Base-by-base conservation (phyloP, 352 stramenopile species). In the Phytophthora tubulina region DNA sequence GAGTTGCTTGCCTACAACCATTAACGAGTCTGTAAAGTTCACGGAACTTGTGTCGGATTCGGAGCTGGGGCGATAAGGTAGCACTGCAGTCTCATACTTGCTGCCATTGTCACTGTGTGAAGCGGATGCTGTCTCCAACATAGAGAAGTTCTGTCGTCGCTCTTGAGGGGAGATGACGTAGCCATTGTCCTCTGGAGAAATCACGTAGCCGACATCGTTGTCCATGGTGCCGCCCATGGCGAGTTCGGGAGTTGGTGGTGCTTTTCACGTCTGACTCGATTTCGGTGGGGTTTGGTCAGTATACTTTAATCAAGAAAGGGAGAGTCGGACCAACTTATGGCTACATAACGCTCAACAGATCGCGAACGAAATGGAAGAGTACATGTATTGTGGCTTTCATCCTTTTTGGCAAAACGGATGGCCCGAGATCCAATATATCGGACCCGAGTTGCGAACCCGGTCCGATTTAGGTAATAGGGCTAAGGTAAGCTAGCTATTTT, bases 111-210 rank as follows among this genome's bases (percentile, higher is more conserved):
- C 68, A 52, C 50, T 73, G 21, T 63, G 45, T 3, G 70, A 65
- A 1, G 70, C 63, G 36, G 73, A 80, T 27, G 73, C 69, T 30
- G 73, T 78, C 70, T 80, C 73, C n/a, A 80, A 50, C 61, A 80
- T 80, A 33, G 73, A 80, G 61, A 78, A 78, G 38, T 80, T 76
- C 61, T 75, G 59, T 36, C 65, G 60, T 3, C 44, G 65, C 11
- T 73, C 64, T 48, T 76, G 56, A 0, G 69, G 69, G 4, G 69
- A 76, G 63, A 76, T 73, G 51, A 51, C 48, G 51, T 76, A 73
- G 50, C 56, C 36, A 33, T 73, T 46, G 27, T 55, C 63, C 3
- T 76, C 63, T 33, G 69, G 69, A 6, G 63, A 76, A 15, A 76
- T 66, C 17, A 76, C 69, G 52, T 73, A 76, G 32, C 56, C 63